Evolutionary conservation across 2,329 filamentous ascomycete genomes (phyloP).

Genomic region (Bisporella sp.): DNA sequence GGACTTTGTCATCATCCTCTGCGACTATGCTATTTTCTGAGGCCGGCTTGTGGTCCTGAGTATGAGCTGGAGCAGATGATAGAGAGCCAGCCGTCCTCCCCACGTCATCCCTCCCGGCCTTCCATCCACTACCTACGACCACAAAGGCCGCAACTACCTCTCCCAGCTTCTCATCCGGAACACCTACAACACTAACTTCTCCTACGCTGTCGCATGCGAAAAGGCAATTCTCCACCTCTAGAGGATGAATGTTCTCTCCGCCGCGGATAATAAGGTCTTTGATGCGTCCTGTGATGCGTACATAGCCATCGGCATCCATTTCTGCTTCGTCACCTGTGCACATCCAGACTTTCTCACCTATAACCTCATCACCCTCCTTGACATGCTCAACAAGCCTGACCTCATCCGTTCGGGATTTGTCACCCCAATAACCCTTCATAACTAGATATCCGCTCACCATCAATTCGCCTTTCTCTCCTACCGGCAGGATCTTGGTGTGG

Average conservation of each 20-base stretch:
- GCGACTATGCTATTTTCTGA: background rate
- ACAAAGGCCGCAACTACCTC: conserved; percentile 85
- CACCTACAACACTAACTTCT: conserved; percentile 77
- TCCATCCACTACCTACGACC: conserved; percentile 39
- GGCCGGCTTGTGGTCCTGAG: background rate
- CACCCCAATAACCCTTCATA: conserved; percentile 88
- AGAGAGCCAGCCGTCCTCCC: conserved; percentile 9
- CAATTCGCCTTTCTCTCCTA: conserved; percentile 70
- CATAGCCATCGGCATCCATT: conserved; percentile 78
- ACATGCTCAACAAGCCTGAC: conserved; percentile 48
- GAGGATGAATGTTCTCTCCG: conserved; percentile 91
- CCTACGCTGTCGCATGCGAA: conserved; percentile 62
- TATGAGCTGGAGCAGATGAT: background rate
- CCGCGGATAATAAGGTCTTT: conserved; percentile 95
- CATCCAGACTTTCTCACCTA: conserved; percentile 60
- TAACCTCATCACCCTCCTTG: conserved; percentile 7
- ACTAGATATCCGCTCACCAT: conserved; percentile 78
- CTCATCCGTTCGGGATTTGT: conserved; percentile 60
- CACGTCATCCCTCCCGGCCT: conserved; percentile 20
- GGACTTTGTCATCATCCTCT: conserved; percentile 11
- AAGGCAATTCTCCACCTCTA: conserved; percentile 87
- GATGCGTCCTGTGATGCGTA: conserved; percentile 83
- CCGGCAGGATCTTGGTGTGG: conserved; percentile 47
- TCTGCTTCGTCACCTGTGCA: conserved; percentile 84
- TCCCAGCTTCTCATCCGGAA: conserved; percentile 76